Conservation (phyloP, 1,284 basidiomycete genomes). For the Rhodotorula sp. region DNA sequence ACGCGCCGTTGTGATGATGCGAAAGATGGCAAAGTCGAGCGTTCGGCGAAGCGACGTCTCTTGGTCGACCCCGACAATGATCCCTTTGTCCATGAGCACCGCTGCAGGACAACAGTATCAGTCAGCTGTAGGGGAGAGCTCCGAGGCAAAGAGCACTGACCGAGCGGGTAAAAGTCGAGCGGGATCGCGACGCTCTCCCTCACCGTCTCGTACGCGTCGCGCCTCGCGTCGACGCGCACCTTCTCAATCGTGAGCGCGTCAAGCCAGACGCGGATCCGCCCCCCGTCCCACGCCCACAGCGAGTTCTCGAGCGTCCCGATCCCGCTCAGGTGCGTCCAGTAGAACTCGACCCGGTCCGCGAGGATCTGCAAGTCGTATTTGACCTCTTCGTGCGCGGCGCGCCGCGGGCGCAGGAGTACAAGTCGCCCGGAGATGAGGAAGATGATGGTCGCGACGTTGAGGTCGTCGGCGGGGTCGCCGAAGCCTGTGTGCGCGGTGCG, state of each 20-base stretch:
- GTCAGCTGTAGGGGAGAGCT: slow-evolving; percentile 18
- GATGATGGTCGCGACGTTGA: slow-evolving; percentile 89
- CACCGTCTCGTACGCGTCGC: slow-evolving; percentile 61
- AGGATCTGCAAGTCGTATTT: slow-evolving; percentile 98
- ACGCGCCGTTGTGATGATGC: slow-evolving; percentile 82
- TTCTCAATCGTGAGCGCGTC: slow-evolving; percentile 89
- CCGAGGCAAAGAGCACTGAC: slow-evolving; percentile 58
- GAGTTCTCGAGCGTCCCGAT: slow-evolving; percentile 93
- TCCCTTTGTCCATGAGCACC: slow-evolving; percentile 96
- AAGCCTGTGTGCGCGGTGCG: slow-evolving; percentile 60
- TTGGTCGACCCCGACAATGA: slow-evolving; percentile 93
- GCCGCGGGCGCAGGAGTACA: slow-evolving; percentile 66
- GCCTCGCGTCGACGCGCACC: slow-evolving; percentile 44
- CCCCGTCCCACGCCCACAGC: slow-evolving; percentile 94
- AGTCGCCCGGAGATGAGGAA: slow-evolving; percentile 95
- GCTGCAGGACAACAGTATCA: slow-evolving; percentile 56
- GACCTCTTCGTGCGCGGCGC: slow-evolving; percentile 72
- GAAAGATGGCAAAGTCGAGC: slow-evolving; percentile 87
- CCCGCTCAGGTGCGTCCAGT: slow-evolving; percentile 95
- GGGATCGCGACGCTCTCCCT: slow-evolving; percentile 89
- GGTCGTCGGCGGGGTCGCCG: slow-evolving; percentile 90
- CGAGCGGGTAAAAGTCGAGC: slow-evolving; percentile 92
- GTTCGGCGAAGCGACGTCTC: slow-evolving; percentile 75
- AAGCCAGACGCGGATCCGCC: slow-evolving; percentile 86
- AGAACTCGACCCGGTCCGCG: slow-evolving; percentile 92